Percentiles rank a stretch among this genome's conserved stretches.
Evolutionary conservation across 2,329 filamentous ascomycete genomes (phyloP).

Genomic region (Penicillium sp.): DNA sequence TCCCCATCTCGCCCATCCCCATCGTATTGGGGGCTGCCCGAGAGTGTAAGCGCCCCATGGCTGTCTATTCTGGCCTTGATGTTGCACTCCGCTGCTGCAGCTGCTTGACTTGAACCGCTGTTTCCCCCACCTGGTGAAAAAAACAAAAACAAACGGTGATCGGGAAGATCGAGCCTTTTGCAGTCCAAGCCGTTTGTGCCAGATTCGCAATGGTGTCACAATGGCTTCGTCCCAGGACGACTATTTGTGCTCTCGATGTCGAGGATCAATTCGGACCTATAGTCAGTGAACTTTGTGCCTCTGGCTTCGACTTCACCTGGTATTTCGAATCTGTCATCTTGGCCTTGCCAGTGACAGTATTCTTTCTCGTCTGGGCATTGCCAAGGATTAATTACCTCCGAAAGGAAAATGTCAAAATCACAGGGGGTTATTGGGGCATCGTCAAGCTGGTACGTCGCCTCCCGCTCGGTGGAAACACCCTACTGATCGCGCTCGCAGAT

Average conservation of each 20-base stretch:
- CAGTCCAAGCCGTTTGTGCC: not conserved
- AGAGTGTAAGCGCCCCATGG: not conserved
- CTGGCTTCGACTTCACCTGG: constrained; percentile 2
- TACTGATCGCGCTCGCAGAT: not conserved
- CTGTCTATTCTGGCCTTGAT: not conserved
- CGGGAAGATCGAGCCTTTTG: not conserved
- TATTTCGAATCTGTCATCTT: constrained; percentile 2
- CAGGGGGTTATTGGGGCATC: not conserved
- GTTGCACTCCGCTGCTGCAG: not conserved
- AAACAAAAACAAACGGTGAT: not conserved
- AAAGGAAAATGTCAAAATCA: not conserved
- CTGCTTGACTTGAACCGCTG: not conserved
- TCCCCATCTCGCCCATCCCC: not conserved
- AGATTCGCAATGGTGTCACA: not conserved
- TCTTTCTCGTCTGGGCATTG: constrained; percentile 1
- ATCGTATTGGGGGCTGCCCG: not conserved
- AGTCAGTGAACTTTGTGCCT: constrained; percentile 1
- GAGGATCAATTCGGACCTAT: not conserved
- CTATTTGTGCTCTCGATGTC: not conserved
- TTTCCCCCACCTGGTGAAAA: not conserved
- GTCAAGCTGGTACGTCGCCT: not conserved
- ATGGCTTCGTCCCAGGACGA: not conserved
- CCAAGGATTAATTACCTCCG: not conserved
- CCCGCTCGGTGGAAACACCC: not conserved
- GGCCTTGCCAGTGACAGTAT: not conserved